phyloP scores from a whole-genome alignment of 768 basidiomycete genomes.

The Lanmaoa rubissima region DNA sequence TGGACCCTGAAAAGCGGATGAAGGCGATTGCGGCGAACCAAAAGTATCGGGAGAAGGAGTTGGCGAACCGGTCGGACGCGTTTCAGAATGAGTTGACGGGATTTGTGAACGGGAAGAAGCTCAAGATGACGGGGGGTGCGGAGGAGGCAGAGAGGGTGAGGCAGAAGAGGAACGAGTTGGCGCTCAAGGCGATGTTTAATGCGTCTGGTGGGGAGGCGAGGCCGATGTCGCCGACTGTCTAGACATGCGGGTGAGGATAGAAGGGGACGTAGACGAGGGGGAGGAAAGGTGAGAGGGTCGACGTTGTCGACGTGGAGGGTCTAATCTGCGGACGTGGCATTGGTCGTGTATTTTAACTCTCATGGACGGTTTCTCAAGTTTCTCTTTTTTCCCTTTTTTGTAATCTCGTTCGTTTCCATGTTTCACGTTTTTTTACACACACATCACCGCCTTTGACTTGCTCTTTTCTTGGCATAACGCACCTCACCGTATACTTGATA shows the following conservation, averaged over 20 bases:
- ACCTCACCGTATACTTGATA: neutral
- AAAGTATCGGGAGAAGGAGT: slow-evolving; percentile 74
- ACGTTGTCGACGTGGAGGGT: neutral
- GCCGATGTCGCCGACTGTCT: slow-evolving; percentile 7
- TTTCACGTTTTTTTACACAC: neutral
- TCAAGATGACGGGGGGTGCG: slow-evolving; percentile 94
- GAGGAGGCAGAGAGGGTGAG: slow-evolving; percentile 88
- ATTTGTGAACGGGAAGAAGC: slow-evolving; percentile 83
- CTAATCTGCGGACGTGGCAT: neutral
- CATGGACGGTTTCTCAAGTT: neutral
- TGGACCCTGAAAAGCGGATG: slow-evolving; percentile 81
- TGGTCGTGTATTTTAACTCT: neutral
- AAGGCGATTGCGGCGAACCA: slow-evolving; percentile 92
- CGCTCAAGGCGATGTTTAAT: slow-evolving; percentile 87
- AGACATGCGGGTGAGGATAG: neutral
- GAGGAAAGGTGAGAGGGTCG: neutral
- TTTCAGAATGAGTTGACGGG: slow-evolving; percentile 81
- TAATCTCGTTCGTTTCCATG: neutral
- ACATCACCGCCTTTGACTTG: neutral
- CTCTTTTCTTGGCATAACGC: too few relatives aligned
- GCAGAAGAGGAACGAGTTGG: slow-evolving; percentile 79
- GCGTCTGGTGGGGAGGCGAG: slow-evolving; percentile 9
- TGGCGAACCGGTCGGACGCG: slow-evolving; percentile 71
- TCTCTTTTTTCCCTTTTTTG: too few relatives aligned
- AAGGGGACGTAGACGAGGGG: neutral